phyloP scores from a whole-genome alignment of 169 alveolate species.

The Eimeria falciformis region DNA sequence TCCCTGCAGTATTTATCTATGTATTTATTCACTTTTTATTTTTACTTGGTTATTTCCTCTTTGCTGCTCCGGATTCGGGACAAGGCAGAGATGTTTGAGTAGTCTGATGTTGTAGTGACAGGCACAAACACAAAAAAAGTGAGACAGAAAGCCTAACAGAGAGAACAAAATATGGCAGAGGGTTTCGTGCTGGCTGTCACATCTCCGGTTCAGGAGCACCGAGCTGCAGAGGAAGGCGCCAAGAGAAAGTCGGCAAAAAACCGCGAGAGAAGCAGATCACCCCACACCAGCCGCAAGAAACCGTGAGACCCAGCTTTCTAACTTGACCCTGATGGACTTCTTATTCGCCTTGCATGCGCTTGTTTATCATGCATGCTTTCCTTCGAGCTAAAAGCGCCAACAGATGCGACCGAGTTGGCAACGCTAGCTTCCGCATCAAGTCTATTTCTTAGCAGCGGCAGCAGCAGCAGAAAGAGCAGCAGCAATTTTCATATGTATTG shows the following conservation, averaged over 20 bases:
- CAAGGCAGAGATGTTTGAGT: no score
- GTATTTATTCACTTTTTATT: background rate
- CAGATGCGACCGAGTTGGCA: no score
- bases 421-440: no score
- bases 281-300: slow-evolving; percentile 55
- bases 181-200: background rate
- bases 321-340: background rate
- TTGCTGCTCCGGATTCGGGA: background rate
- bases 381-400: no score
- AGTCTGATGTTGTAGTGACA: no score
- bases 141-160: background rate
- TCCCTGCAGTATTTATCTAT: background rate
- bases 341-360: no score
- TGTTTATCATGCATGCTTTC: no score
- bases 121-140: no score
- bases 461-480: no score
- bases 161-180: background rate
- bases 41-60: background rate
- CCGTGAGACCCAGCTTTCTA: background rate
- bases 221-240: slow-evolving; percentile 49
- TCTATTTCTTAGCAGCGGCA: no score
- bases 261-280: slow-evolving; percentile 62
- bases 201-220: slow-evolving; percentile 43
- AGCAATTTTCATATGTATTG: no score
- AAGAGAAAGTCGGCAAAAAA: slow-evolving; percentile 28